A percentile compares a stretch with the other conserved stretches of the same genome.
Evolutionary conservation across 2,329 filamentous ascomycete species (phyloP).

Genomic region (Cadophora malorum): DNA sequence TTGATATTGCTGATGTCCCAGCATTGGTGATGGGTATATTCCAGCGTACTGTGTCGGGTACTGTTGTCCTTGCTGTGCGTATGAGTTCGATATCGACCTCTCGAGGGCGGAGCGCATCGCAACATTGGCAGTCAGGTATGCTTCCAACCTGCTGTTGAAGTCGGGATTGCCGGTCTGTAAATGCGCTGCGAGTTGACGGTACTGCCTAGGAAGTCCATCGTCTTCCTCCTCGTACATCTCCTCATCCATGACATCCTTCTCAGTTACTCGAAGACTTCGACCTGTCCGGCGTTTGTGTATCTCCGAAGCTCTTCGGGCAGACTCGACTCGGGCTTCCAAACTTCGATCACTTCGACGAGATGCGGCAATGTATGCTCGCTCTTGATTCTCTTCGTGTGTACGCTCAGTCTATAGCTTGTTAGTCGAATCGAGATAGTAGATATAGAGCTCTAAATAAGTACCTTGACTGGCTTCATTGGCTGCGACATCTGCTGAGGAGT

Average conservation of each 20-base stretch:
- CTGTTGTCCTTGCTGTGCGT: constrained; percentile 44
- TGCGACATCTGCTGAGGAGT: constrained; percentile 10
- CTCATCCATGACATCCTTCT: constrained; percentile 86
- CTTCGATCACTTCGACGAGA: constrained; percentile 86
- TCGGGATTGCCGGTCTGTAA: constrained; percentile 47
- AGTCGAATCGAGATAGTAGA: not conserved
- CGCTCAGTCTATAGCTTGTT: constrained; percentile 64
- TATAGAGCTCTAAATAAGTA: constrained; percentile 8
- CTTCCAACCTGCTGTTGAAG: constrained; percentile 42
- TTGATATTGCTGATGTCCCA: constrained; percentile 42
- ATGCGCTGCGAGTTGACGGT: constrained; percentile 66
- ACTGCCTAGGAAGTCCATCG: constrained; percentile 75
- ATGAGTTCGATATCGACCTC: constrained; percentile 50
- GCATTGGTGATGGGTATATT: constrained; percentile 40
- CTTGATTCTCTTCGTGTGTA: constrained; percentile 82
- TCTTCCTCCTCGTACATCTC: constrained; percentile 98
- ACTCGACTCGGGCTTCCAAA: constrained; percentile 86
- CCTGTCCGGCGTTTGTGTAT: constrained; percentile 90
- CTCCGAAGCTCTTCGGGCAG: constrained; percentile 84
- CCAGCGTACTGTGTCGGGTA: constrained; percentile 45
- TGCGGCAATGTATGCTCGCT: constrained; percentile 90
- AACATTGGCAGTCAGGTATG: constrained; percentile 63
- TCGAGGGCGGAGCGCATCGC: constrained; percentile 59
- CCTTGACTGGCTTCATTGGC: constrained; percentile 13
- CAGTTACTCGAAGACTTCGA: constrained; percentile 79